Base-by-base conservation (phyloP, 805 yeast species). In the Wickerhamiella parazyma region DNA sequence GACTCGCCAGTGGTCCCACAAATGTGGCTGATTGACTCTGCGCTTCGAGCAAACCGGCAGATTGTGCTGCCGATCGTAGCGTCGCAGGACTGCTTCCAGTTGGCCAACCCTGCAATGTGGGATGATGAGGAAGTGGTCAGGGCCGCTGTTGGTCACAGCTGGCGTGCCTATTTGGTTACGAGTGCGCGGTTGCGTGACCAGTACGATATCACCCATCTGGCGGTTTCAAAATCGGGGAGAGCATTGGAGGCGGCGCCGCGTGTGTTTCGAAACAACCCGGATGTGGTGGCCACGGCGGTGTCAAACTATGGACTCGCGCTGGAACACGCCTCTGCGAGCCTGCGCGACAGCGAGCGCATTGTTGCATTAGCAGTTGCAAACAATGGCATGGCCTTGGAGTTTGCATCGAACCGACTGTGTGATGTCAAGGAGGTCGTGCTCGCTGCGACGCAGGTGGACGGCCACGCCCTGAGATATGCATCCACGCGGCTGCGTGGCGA, bases 341-440 rank as follows among this genome's bases (percentile, higher is more conserved):
- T 36, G 3, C 11, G 12, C 4, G 22, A 18, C 22, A 14, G 25
- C 25, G 8, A 6, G 7, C 9, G 8, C 14, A 16, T 18, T 4
- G 40, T 36, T 3, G 9, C 8, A 14, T 4, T 16, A 3, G 40
- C 40, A 6, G 40, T 36, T 2, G 16, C 6, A 9, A 16, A 16
- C 21, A 28, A 25, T 26, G 40, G 40, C 21, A 28, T 28, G n/a
- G 40, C 40, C 12, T 33, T 36, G n/a, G 12, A 17, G 26, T 36
- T n/a, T 25, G 33, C 40, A 3, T 10, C 28, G n/a, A 17, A n/a
- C 12, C 16, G 14, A 22, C 33, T 36, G 16, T 22, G 9, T 3
- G 22, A 20, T 17, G 26, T n/a, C 33, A 24, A 8, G 4, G 33
- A 22, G 6, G 26, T 36, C 7, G 40, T 36, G 4, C 12, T 14